Base-by-base conservation (phyloP, 495 filamentous ascomycete genomes). In the Amorphotheca resinae region DNA sequence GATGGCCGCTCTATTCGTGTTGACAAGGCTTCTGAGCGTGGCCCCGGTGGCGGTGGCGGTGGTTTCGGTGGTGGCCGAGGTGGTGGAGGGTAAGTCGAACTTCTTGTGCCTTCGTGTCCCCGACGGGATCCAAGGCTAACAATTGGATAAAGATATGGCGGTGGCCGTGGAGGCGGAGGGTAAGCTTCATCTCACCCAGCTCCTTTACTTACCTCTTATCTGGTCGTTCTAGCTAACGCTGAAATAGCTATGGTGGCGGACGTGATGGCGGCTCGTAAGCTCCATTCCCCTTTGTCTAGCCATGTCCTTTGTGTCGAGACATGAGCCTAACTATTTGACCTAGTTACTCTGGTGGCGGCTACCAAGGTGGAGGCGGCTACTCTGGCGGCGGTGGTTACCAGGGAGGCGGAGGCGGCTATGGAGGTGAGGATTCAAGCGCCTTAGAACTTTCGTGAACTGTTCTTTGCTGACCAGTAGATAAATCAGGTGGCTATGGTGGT, bases 1-100 rank as follows among this genome's bases (percentile, higher is more conserved):
- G 91, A 99, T 65, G 91, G 91, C 36, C 88, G 91, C 44, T 74
- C 73, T 42, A 95, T 99, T 56, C 88, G 93, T 46, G 91, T 99
- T 36, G 91, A 95, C 67, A 94, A 84, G 60, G 93, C 91, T 38
- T 85, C 34, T 87, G 74, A 31, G 64, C 73, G 63, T 40, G 62
- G 69, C 44, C 64, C 59, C 22, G 64, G 70, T 18, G 57, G 59
- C 38, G 58, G 56, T 20, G 48, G 48, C 32, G 43, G 45, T 25
- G 25, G 48, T 22, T 36, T 36, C 20, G 48, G 48, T 28, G 42
- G 42, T 34, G 48, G 48, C 15, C 36, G 45, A 23, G 43, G 48
- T 38, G 26, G 41, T 44, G 22, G 9, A 23, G 9, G 30, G 9
- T 20, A 30, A 30, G 5, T n/a, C n/a, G 12, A 22, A 30, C 12